Conservation (phyloP, 176 grass and related monocot genomes). For the Carex littledalei region DNA sequence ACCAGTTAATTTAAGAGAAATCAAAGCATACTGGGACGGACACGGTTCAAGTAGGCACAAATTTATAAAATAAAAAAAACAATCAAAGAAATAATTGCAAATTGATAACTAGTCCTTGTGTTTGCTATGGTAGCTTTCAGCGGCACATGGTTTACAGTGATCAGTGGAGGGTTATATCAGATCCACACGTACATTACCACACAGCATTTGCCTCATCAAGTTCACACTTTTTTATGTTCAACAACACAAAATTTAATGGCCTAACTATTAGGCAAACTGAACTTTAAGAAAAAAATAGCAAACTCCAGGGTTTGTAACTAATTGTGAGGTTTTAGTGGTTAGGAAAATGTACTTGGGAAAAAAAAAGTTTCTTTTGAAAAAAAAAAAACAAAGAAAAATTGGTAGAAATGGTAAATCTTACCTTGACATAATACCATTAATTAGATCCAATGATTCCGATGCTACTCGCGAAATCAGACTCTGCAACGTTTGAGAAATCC, state of each 20-base stretch:
- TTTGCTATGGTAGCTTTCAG: not conserved
- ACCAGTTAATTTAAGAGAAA: not conserved
- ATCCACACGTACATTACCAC: not conserved
- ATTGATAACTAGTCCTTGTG: not conserved
- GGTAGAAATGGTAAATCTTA: not conserved
- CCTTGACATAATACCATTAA: conserved; percentile 12
- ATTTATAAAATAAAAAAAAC: not conserved
- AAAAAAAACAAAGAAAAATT: not conserved
- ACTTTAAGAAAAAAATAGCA: not conserved
- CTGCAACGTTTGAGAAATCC: not conserved
- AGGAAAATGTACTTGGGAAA: not conserved
- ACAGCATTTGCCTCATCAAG: not conserved
- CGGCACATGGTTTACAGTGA: not conserved
- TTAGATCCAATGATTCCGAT: conserved; percentile 16
- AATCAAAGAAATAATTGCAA: not conserved
- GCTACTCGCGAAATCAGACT: conserved; percentile 4
- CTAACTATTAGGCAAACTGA: not conserved
- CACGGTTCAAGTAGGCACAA: not conserved
- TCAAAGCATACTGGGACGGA: not conserved
- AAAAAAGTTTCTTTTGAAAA: not conserved
- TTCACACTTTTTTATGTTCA: not conserved
- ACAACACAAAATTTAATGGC: not conserved
- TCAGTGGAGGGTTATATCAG: not conserved
- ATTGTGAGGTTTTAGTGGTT: not conserved
- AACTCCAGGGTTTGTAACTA: not conserved